Conservation (phyloP, 495 filamentous ascomycete species). For the Aspergillus heteromorphus region DNA sequence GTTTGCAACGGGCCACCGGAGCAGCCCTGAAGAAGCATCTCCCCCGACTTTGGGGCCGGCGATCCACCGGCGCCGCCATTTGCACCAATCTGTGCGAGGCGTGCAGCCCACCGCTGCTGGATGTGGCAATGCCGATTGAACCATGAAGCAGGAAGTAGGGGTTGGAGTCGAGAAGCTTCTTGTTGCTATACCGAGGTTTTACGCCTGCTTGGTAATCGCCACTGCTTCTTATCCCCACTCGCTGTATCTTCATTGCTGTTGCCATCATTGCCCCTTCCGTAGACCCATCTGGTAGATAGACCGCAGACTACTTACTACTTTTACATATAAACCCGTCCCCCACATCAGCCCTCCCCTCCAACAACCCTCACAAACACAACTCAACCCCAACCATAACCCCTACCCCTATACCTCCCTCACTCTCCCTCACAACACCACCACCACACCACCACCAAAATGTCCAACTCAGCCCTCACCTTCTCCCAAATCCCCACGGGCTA, state of each 20-base stretch:
- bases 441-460: conserved; percentile 17
- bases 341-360: too few relatives aligned
- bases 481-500: conserved; percentile 61
- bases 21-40: not conserved
- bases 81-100: not conserved
- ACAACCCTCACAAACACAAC: too few relatives aligned
- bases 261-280: too few relatives aligned
- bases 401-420: not conserved
- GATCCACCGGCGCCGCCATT: not conserved
- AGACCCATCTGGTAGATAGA: too few relatives aligned
- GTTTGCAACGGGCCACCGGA: too few relatives aligned
- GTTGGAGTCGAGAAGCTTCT: not conserved
- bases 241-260: too few relatives aligned
- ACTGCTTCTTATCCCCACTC: not conserved
- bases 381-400: too few relatives aligned
- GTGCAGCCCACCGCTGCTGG: not conserved
- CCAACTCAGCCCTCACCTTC: conserved; percentile 81
- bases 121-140: too few relatives aligned
- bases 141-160: too few relatives aligned
- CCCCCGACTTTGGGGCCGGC: not conserved
- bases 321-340: too few relatives aligned
- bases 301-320: too few relatives aligned
- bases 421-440: not conserved
- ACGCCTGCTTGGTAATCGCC: not conserved
- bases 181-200: not conserved